Conservation (phyloP, 2,329 filamentous ascomycete species). For the Colletotrichum australisinense region DNA sequence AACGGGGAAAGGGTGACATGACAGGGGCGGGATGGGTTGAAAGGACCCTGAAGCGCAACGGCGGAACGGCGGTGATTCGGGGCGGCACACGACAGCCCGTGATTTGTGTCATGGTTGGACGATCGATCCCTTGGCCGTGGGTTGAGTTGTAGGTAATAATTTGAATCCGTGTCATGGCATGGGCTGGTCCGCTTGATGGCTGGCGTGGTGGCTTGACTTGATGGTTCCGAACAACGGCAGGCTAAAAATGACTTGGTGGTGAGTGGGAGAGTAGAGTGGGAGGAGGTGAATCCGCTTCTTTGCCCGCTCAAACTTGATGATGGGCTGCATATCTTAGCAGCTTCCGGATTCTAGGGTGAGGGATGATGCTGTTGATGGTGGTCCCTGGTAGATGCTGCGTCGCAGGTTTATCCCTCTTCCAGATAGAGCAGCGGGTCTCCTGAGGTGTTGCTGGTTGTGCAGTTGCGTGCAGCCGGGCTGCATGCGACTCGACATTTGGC, state of each 20-base stretch:
- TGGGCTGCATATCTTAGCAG: conserved; percentile 3
- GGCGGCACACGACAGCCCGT: neutral
- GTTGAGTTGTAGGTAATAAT: conserved; percentile 1
- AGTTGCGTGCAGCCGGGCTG: neutral
- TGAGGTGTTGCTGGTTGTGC: neutral
- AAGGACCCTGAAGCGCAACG: conserved; percentile 6
- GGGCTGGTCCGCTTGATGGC: neutral
- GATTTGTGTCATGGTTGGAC: neutral
- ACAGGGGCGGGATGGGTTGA: neutral
- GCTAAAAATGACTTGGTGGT: neutral
- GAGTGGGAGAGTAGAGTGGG: neutral
- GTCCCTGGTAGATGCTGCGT: conserved; percentile 16
- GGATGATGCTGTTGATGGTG: conserved; percentile 7
- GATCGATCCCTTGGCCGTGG: neutral
- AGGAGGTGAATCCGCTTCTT: neutral
- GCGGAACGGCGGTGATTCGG: conserved; percentile 6
- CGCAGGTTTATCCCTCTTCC: conserved; percentile 15
- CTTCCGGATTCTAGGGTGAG: neutral
- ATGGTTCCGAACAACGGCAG: neutral
- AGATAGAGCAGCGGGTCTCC: neutral
- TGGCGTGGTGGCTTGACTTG: neutral
- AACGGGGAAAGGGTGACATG: neutral
- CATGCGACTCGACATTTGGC: conserved; percentile 8
- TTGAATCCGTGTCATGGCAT: neutral
- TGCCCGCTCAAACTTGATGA: neutral